Percentiles rank a stretch among this genome's conserved stretches.
phyloP scores from a whole-genome alignment of 2,329 filamentous ascomycete species.

The Phialophora tarda region DNA sequence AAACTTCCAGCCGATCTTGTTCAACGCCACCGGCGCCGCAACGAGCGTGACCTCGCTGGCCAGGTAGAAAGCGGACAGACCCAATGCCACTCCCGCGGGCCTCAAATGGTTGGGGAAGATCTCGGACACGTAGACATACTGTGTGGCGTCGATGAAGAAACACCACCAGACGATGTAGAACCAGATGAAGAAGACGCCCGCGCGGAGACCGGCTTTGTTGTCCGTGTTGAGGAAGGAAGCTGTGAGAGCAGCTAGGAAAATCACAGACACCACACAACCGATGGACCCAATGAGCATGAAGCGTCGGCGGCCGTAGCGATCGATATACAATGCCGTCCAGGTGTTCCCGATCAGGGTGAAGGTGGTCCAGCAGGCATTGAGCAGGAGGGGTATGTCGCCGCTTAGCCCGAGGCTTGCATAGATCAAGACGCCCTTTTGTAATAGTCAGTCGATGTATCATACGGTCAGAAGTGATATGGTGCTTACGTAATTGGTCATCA shows the following conservation, averaged over 20 bases:
- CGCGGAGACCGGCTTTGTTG: constrained; percentile 46
- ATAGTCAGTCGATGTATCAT: constrained; percentile 42
- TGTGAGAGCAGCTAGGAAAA: constrained; percentile 48
- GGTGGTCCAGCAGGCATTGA: constrained; percentile 54
- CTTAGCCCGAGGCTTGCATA: constrained; percentile 47
- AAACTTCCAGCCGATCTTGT: constrained; percentile 45
- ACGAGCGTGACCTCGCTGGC: constrained; percentile 33
- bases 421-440: constrained; percentile 51
- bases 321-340: constrained; percentile 50
- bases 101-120: constrained; percentile 37
- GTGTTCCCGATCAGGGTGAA: constrained; percentile 50
- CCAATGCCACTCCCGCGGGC: constrained; percentile 34
- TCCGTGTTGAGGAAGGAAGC: constrained; percentile 45
- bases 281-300: constrained; percentile 48
- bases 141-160: constrained; percentile 47
- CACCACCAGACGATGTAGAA: constrained; percentile 51
- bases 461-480: constrained; percentile 32
- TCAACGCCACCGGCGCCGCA: constrained; percentile 43
- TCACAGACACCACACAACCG: constrained; percentile 49
- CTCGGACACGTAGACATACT: constrained; percentile 35
- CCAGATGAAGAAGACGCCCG: constrained; percentile 51
- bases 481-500: constrained; percentile 30
- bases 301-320: constrained; percentile 45
- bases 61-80: constrained; percentile 32
- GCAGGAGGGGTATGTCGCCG: constrained; percentile 50